Conservation (phyloP, 2,329 filamentous ascomycete species). For the Fusarium lyarnte region DNA sequence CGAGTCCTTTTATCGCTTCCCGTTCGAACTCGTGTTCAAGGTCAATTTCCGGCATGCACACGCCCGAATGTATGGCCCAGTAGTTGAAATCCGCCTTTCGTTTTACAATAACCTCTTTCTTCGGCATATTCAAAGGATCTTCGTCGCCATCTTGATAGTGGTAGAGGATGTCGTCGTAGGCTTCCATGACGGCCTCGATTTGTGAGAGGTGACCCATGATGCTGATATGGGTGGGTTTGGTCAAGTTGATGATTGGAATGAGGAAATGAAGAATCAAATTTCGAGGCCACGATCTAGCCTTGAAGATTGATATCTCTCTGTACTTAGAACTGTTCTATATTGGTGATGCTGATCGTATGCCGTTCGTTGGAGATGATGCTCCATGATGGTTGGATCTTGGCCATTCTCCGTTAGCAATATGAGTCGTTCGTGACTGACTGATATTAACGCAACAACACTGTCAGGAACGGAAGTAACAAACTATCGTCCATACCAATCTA, state of each 20-base stretch:
- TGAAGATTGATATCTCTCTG: background rate
- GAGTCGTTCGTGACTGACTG: background rate
- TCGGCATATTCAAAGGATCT: background rate
- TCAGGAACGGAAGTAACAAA: background rate
- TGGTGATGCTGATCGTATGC: background rate
- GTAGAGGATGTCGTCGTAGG: background rate
- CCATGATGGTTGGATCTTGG: background rate
- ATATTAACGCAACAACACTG: background rate
- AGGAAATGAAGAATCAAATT: background rate
- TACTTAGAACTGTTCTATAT: background rate
- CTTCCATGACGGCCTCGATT: background rate
- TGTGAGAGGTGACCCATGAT: background rate
- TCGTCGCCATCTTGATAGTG: background rate
- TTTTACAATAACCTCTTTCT: background rate
- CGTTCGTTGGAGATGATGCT: background rate
- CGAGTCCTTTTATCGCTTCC: background rate
- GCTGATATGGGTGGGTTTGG: background rate
- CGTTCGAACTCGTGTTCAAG: background rate
- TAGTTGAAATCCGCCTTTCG: background rate
- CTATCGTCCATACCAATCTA: background rate
- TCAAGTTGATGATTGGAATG: background rate
- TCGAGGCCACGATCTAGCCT: background rate
- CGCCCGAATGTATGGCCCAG: background rate
- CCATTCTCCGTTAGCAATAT: background rate
- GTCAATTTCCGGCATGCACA: background rate